Percentiles rank a stretch among this genome's conserved stretches.
phyloP scores from a whole-genome alignment of 2,329 filamentous ascomycete species.

The Cladophialophora immunda region DNA sequence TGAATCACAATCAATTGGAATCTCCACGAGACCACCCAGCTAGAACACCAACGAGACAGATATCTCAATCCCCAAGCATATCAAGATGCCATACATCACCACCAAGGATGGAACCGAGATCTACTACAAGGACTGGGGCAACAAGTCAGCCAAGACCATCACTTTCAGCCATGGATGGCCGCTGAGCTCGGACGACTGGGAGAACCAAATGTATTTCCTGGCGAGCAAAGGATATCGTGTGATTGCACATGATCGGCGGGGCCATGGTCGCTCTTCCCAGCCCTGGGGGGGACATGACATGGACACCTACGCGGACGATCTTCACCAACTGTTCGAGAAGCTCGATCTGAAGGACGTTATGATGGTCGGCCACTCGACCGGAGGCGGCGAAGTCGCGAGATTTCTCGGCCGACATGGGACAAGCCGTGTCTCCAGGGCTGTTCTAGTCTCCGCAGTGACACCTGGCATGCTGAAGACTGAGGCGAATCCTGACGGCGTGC shows the following conservation, averaged over 20 bases:
- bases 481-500: conserved; percentile 47
- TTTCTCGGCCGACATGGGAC: conserved; percentile 50
- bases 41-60: too few relatives aligned
- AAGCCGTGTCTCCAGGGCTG: conserved; percentile 50
- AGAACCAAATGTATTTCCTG: conserved; percentile 52
- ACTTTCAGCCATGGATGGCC: conserved; percentile 54
- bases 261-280: conserved; percentile 52
- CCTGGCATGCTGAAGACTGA: conserved; percentile 49
- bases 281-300: conserved; percentile 53
- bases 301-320: conserved; percentile 52
- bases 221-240: conserved; percentile 49
- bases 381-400: conserved; percentile 53
- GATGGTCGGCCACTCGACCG: conserved; percentile 53
- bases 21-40: too few relatives aligned
- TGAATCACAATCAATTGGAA: too few relatives aligned
- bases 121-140: conserved; percentile 57
- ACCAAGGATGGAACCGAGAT: conserved; percentile 50
- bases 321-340: conserved; percentile 48
- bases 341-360: conserved; percentile 48
- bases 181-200: conserved; percentile 51
- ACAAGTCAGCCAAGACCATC: conserved; percentile 45
- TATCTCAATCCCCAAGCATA: too few relatives aligned
- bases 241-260: conserved; percentile 47
- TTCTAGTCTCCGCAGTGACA: conserved; percentile 50
- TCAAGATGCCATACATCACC: conserved; percentile 46